phyloP scores from a whole-genome alignment of 2,329 filamentous ascomycete species.

The Ophiostoma novo-ulmi region DNA sequence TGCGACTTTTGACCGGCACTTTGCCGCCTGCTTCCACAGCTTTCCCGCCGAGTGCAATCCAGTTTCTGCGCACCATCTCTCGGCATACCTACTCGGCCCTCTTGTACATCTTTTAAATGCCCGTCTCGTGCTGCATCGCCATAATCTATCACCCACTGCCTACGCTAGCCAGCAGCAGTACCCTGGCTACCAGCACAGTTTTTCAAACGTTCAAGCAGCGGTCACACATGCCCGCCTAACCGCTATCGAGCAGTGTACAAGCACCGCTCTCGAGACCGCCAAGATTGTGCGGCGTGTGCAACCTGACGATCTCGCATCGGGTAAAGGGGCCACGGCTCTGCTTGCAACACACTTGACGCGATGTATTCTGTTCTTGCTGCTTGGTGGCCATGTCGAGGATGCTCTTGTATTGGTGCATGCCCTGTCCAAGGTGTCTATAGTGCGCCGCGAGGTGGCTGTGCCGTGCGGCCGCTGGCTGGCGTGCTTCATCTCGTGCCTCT shows the following conservation, averaged over 20 bases:
- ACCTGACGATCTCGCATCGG: constrained; percentile 45
- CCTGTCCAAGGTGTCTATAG: constrained; percentile 59
- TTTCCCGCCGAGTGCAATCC: constrained; percentile 73
- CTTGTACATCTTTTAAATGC: constrained; percentile 75
- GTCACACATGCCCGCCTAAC: constrained; percentile 50
- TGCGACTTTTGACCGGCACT: constrained; percentile 75
- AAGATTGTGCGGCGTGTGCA: constrained; percentile 64
- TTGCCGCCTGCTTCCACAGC: constrained; percentile 65
- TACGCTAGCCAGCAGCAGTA: background rate
- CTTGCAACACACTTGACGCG: constrained; percentile 83
- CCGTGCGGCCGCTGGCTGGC: constrained; percentile 75
- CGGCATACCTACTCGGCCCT: constrained; percentile 68
- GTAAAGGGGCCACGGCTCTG: constrained; percentile 60
- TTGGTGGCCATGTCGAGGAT: constrained; percentile 65
- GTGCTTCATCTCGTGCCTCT: constrained; percentile 70
- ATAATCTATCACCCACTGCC: constrained; percentile 67
- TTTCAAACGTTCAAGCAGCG: background rate
- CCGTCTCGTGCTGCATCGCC: constrained; percentile 79
- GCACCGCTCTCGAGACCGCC: constrained; percentile 72
- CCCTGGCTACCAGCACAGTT: background rate
- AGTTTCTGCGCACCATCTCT: constrained; percentile 42
- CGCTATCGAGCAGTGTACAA: constrained; percentile 72
- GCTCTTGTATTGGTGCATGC: constrained; percentile 70
- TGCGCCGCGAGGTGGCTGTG: constrained; percentile 51
- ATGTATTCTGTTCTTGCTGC: constrained; percentile 72